These are phyloP conservation scores for Pelargonium nanum DNA, from an alignment of 345 rosid species.

Conservation along the genomic window DNA sequence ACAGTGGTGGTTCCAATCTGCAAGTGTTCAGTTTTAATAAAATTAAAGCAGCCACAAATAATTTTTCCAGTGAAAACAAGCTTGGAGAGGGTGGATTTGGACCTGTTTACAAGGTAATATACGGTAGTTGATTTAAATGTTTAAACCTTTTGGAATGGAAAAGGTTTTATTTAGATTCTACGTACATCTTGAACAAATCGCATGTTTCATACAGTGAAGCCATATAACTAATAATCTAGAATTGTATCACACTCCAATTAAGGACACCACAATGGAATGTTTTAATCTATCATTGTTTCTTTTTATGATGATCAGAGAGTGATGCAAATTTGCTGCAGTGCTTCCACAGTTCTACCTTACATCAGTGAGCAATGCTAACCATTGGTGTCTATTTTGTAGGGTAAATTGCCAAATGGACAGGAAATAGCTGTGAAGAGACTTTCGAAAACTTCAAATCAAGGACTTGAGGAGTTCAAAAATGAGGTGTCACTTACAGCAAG, in stretches of 20 bases:
- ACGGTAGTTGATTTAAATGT: not conserved
- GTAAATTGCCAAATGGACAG: conserved; percentile 8
- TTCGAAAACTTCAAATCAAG: conserved; percentile 14
- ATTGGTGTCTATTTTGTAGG: conserved; percentile 9
- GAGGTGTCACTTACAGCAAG: conserved; percentile 15
- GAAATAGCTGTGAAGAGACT: conserved; percentile 25
- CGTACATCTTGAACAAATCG: too few relatives aligned
- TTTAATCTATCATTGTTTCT: not conserved
- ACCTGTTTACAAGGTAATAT: conserved; percentile 15
- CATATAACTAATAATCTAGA: too few relatives aligned
- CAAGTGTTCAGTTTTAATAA: conserved; percentile 1
- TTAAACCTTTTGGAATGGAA: not conserved
- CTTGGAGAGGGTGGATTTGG: conserved; percentile 18
- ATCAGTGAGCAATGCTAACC: not conserved
- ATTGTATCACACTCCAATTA: too few relatives aligned
- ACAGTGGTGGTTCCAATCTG: conserved; percentile 1
- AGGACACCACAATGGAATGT: not conserved
- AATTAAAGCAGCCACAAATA: conserved; percentile 7
- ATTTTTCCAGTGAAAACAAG: conserved; percentile 13
- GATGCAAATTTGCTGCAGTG: not conserved
- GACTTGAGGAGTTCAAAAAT: conserved; percentile 17
- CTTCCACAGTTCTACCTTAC: not conserved
- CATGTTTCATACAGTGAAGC: too few relatives aligned
- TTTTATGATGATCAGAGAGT: too few relatives aligned
- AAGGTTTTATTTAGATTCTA: too few relatives aligned